Evolutionary conservation across 139 green algal species (phyloP).

Genomic region (Chlamydomonas sphaeroides): DNA sequence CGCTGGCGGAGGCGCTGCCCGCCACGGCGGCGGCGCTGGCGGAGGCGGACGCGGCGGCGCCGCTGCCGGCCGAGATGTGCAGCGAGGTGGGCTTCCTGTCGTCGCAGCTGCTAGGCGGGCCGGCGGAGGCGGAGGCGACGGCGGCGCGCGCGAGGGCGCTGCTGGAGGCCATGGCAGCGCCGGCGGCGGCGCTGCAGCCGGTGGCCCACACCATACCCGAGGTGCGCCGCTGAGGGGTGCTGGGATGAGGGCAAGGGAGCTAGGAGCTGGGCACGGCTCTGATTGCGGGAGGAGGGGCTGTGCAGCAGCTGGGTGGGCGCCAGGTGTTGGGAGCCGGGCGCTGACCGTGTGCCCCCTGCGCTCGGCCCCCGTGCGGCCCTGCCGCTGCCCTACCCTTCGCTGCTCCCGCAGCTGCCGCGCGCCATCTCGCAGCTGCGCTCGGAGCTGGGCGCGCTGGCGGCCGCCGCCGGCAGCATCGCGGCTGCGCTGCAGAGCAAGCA

Average conservation of each 20-base stretch:
- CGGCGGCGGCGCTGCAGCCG: conserved; percentile 30
- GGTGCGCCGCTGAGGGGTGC: not conserved
- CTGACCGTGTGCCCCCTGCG: too few species aligned
- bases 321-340: too few species aligned
- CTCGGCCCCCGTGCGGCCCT: too few species aligned
- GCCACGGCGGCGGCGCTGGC: conserved; percentile 24
- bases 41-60: conserved; percentile 9
- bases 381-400: too few species aligned
- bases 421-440: not conserved
- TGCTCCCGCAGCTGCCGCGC: conserved; percentile 6
- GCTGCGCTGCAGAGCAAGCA: conserved; percentile 61
- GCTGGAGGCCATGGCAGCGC: conserved; percentile 38
- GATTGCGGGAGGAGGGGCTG: not conserved
- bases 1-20: conserved; percentile 37
- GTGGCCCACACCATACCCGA: conserved; percentile 25
- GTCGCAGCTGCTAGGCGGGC: conserved; percentile 24
- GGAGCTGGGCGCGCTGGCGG: conserved; percentile 50
- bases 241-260: too few species aligned
- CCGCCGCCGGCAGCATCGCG: conserved; percentile 57
- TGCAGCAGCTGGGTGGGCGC: not conserved
- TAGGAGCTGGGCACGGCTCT: not conserved
- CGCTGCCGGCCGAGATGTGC: conserved; percentile 8
- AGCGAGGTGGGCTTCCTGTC: conserved; percentile 42
- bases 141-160: conserved; percentile 16
- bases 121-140: conserved; percentile 13